phyloP scores from a whole-genome alignment of 139 green algal genomes.

The Nannochloris sp. region DNA sequence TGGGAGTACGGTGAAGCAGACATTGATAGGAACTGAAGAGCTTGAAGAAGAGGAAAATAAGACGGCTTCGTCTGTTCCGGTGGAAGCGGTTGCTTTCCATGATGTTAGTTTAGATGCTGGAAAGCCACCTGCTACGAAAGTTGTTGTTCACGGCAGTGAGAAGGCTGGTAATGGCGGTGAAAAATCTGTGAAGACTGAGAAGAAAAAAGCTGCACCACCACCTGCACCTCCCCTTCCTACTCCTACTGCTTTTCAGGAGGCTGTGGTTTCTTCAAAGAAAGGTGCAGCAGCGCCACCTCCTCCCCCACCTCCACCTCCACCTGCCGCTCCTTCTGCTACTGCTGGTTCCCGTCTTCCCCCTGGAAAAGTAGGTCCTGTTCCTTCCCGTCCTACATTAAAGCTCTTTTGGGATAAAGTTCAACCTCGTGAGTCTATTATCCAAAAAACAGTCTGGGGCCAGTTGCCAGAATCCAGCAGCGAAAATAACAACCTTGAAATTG shows the following conservation, averaged over 20 bases:
- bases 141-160: too few relatives aligned
- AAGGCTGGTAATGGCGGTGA: too few relatives aligned
- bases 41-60: neutral
- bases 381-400: conserved; percentile 28
- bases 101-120: neutral
- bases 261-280: neutral
- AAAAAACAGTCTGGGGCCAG: conserved; percentile 28
- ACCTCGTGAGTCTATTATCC: conserved; percentile 1
- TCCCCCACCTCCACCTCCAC: conserved; percentile 5
- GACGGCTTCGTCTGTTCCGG: too few relatives aligned
- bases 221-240: neutral
- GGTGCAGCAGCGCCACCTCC: neutral
- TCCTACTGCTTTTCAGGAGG: neutral
- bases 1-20: neutral
- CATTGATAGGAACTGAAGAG: neutral
- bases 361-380: neutral
- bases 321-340: neutral
- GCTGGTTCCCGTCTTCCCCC: too few relatives aligned
- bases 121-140: conserved; percentile 1
- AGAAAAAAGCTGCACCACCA: conserved; percentile 5
- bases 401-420: conserved; percentile 40
- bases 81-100: neutral
- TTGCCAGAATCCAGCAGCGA: neutral
- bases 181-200: conserved; percentile 5
- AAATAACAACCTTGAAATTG: conserved; percentile 18